Percentiles rank a stretch among this genome's conserved stretches.
Conservation (phyloP, 2,329 filamentous ascomycete genomes). For the Graphilbum fragrans region DNA sequence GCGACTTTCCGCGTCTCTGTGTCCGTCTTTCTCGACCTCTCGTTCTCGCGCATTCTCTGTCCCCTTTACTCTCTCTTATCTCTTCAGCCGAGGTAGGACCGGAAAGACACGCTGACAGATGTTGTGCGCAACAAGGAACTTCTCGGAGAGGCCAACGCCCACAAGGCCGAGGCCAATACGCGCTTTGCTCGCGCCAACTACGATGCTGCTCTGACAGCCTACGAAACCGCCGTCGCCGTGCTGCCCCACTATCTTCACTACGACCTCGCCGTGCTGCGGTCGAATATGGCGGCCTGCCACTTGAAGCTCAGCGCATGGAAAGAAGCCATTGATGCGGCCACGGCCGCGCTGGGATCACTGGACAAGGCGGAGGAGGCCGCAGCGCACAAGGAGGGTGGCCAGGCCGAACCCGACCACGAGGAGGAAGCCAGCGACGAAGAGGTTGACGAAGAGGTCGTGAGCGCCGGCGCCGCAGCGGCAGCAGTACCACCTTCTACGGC, state of each 20-base stretch:
- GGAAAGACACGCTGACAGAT: too few relatives aligned
- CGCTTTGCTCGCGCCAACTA: conserved; percentile 65
- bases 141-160: conserved; percentile 55
- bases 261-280: conserved; percentile 74
- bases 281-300: conserved; percentile 83
- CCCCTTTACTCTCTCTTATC: not conserved
- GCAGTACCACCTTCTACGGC: not conserved
- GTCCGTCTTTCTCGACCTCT: not conserved
- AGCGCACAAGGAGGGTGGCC: conserved; percentile 35
- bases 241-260: conserved; percentile 81
- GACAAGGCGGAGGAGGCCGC: conserved; percentile 27
- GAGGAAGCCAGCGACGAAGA: conserved; percentile 30
- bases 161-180: conserved; percentile 66
- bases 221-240: conserved; percentile 65
- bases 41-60: not conserved
- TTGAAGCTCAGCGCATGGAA: conserved; percentile 80
- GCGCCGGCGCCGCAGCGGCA: conserved; percentile 36
- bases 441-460: conserved; percentile 46
- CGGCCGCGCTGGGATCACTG: conserved; percentile 60
- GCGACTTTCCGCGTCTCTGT: too few relatives aligned
- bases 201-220: conserved; percentile 67
- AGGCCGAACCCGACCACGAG: conserved; percentile 28
- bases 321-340: conserved; percentile 63
- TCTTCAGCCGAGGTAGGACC: too few relatives aligned
- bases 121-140: conserved; percentile 38